Evolutionary conservation across 106 monocot genomes (phyloP), one percentile per base, ranked within the genome.

Genomic region (Acanthochlamys bracteata): DNA sequence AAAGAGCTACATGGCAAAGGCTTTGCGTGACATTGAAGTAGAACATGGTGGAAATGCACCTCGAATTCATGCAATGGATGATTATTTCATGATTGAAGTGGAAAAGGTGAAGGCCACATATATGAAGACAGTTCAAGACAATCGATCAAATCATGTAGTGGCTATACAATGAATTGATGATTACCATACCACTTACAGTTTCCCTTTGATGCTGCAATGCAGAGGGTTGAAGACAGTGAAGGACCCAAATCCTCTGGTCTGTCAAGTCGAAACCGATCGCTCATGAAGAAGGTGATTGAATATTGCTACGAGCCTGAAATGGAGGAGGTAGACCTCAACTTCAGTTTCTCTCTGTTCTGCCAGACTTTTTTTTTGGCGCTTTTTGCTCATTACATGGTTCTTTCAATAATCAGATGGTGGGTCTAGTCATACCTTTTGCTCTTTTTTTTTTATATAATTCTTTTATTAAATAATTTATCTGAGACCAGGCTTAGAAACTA

Each of bases 291-390:
- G 72, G 90, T 87, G 27, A 78, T 88, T 14, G 95, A 95, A 61
- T 95, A 95, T 57, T 95, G 95, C 73, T 95, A 87, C 79, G 95
- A 95, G 61, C 80, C 84, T 70, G 95, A 95, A 87, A 95, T 95
- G 95, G 95, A 95, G 80, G 90, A 95, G 95, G 95, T 95, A 45
- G 74, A 71, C 53, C 41, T 10, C 8, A 45, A 9, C 7, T 45
- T 45, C 7, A 45, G 10, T 45, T 45, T 45, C n/a, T n/a, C n/a
- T n/a, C n/a, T n/a, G n/a, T n/a, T n/a, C n/a, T n/a, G n/a, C n/a
- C n/a, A n/a, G n/a, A n/a, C n/a, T n/a, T n/a, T n/a, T n/a, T n/a
- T n/a, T n/a, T n/a, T n/a, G n/a, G n/a, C n/a, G n/a, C n/a, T n/a
- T n/a, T n/a, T n/a, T n/a, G n/a, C n/a, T n/a, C n/a, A n/a, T n/a